Conservation (phyloP, 164 flowering plant species). For the Macadamia integrifolia region DNA sequence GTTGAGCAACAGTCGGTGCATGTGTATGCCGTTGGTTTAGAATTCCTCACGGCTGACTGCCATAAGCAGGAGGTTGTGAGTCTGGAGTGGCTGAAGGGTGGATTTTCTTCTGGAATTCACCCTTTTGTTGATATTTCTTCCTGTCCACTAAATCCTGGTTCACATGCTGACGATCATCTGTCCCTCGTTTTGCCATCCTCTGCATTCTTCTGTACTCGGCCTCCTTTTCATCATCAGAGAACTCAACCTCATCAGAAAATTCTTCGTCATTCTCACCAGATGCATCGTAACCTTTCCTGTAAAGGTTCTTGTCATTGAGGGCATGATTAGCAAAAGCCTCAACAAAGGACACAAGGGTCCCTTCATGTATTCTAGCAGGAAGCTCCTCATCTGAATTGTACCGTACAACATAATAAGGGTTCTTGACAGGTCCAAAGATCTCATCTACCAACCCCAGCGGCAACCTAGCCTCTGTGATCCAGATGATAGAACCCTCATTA, state of each 20-base stretch:
- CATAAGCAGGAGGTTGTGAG: background rate
- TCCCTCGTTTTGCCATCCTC: slow-evolving; percentile 52
- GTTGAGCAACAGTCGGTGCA: too few species aligned
- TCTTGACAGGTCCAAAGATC: slow-evolving; percentile 91
- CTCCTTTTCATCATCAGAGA: slow-evolving; percentile 97
- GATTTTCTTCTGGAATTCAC: slow-evolving; percentile 19
- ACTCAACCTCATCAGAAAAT: slow-evolving; percentile 62
- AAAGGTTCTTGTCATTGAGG: slow-evolving; percentile 60
- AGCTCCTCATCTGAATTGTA: slow-evolving; percentile 77
- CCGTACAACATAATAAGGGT: slow-evolving; percentile 79
- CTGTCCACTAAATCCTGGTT: slow-evolving; percentile 29
- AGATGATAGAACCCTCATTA: slow-evolving; percentile 87
- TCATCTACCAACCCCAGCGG: slow-evolving; percentile 86
- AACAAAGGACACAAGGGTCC: slow-evolving; percentile 68
- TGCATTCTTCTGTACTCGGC: slow-evolving; percentile 66
- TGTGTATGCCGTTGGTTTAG: slow-evolving; percentile 10
- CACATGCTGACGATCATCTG: slow-evolving; percentile 31
- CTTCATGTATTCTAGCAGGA: slow-evolving; percentile 58
- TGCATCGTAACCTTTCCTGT: slow-evolving; percentile 90
- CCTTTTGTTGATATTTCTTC: slow-evolving; percentile 34
- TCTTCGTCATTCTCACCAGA: slow-evolving; percentile 94
- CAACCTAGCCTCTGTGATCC: slow-evolving; percentile 66
- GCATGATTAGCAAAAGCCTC: slow-evolving; percentile 72
- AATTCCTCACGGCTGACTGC: slow-evolving; percentile 7
- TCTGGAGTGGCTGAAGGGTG: slow-evolving; percentile 14